phyloP scores from a whole-genome alignment of 495 filamentous ascomycete genomes.

The Aspergillus olivimuriae region DNA sequence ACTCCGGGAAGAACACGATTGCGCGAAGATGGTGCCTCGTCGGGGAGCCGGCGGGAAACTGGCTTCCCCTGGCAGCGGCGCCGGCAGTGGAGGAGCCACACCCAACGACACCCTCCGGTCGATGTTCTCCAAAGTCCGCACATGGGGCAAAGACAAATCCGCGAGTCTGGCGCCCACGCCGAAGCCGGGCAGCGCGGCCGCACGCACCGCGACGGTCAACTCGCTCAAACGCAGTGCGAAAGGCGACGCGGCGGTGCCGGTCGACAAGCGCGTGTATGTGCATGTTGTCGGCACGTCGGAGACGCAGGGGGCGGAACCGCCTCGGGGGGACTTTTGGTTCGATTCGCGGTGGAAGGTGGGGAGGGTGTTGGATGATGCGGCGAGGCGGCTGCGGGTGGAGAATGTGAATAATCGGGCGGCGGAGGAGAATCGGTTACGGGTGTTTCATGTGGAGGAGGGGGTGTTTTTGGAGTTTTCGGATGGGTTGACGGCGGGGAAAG shows the following conservation, averaged over 20 bases:
- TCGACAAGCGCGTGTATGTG: constrained; percentile 77
- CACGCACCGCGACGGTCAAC: constrained; percentile 58
- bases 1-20: constrained; percentile 81
- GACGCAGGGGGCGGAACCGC: constrained; percentile 70
- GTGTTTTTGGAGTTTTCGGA: constrained; percentile 80
- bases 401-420: constrained; percentile 84
- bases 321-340: constrained; percentile 78
- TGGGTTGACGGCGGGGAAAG: constrained; percentile 59
- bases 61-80: background rate
- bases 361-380: constrained; percentile 79
- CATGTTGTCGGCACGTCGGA: constrained; percentile 72
- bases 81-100: constrained; percentile 9
- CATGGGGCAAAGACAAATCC: constrained; percentile 63
- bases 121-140: constrained; percentile 57
- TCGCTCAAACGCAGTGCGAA: constrained; percentile 79
- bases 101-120: constrained; percentile 45
- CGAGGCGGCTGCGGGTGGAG: constrained; percentile 69
- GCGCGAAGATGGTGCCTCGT: constrained; percentile 60
- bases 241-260: constrained; percentile 72
- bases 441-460: constrained; percentile 91
- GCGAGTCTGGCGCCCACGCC: constrained; percentile 45
- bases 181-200: constrained; percentile 53
- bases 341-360: constrained; percentile 83
- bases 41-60: constrained; percentile 54
- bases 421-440: constrained; percentile 70